These are phyloP conservation scores for Kwoniella shivajii DNA, from an alignment of 1,284 basidiomycete species.

Conservation along the genomic window DNA sequence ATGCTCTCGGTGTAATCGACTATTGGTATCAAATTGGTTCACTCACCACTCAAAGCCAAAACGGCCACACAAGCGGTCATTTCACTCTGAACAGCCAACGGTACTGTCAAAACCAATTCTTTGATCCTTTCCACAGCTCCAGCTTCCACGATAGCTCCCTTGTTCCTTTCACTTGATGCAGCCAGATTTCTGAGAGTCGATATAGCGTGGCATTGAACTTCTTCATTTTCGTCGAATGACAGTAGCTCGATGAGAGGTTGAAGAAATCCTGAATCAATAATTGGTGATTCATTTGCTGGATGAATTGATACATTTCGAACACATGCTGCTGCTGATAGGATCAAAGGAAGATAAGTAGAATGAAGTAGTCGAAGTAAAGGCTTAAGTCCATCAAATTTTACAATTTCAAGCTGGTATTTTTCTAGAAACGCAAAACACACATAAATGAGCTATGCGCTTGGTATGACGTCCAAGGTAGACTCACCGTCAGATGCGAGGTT, in stretches of 20 bases:
- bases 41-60: slow-evolving; percentile 80
- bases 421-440: slow-evolving; percentile 59
- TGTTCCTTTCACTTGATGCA: slow-evolving; percentile 97
- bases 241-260: slow-evolving; percentile 94
- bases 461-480: slow-evolving; percentile 24
- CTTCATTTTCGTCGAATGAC: slow-evolving; percentile 98
- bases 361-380: slow-evolving; percentile 92
- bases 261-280: slow-evolving; percentile 97
- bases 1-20: too few relatives aligned
- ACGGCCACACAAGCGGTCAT: slow-evolving; percentile 99
- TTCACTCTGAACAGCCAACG: slow-evolving; percentile 96
- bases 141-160: slow-evolving; percentile 95
- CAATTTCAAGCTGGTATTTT: slow-evolving; percentile 99
- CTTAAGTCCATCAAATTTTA: slow-evolving; percentile 90
- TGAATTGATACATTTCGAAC: slow-evolving; percentile 99
- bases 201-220: slow-evolving; percentile 99
- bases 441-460: background rate
- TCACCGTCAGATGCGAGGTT: slow-evolving; percentile 96
- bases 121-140: slow-evolving; percentile 98
- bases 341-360: slow-evolving; percentile 97
- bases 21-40: background rate
- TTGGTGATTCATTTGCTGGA: slow-evolving; percentile 97
- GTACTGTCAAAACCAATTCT: slow-evolving; percentile 91
- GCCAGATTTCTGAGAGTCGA: slow-evolving; percentile 96
- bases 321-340: slow-evolving; percentile 96